Evolutionary conservation across 129 eudicot genomes (phyloP).

Genomic region (sunflower (Helianthus annuus)): DNA sequence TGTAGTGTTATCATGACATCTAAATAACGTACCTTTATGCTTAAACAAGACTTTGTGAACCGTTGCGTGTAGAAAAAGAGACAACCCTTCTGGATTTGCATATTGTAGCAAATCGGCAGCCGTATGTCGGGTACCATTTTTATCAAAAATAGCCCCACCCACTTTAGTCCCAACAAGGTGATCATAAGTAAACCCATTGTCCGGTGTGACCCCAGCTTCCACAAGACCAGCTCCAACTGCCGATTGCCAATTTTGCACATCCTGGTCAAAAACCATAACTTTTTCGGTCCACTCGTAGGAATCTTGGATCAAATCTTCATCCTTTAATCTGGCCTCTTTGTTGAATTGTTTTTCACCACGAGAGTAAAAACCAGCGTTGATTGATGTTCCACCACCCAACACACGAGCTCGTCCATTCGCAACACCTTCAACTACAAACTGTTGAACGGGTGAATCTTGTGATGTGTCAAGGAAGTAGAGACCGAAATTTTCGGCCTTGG

Average conservation of each 20-base stretch:
- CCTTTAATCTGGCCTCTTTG: slow-evolving; percentile 17
- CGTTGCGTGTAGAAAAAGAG: slow-evolving; percentile 14
- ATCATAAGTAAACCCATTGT: slow-evolving; percentile 27
- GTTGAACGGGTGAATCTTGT: slow-evolving; percentile 33
- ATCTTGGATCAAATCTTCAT: slow-evolving; percentile 17
- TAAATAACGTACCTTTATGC: neutral
- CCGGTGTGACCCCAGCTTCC: slow-evolving; percentile 19
- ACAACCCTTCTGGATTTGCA: slow-evolving; percentile 9
- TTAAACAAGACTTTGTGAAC: slow-evolving; percentile 15
- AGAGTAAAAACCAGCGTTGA: slow-evolving; percentile 86
- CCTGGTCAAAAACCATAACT: slow-evolving; percentile 15
- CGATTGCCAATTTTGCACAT: slow-evolving; percentile 6
- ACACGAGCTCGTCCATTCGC: slow-evolving; percentile 33
- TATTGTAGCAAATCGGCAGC: slow-evolving; percentile 18
- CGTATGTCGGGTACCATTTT: slow-evolving; percentile 14
- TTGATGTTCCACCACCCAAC: slow-evolving; percentile 59
- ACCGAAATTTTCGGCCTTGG: slow-evolving; percentile 5
- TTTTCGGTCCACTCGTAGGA: slow-evolving; percentile 19
- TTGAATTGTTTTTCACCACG: slow-evolving; percentile 27
- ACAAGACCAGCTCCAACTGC: slow-evolving; percentile 6
- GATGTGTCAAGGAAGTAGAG: slow-evolving; percentile 15
- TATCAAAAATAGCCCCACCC: slow-evolving; percentile 20
- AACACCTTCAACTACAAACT: slow-evolving; percentile 33
- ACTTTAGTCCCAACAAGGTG: slow-evolving; percentile 20
- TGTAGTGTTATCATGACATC: too few relatives aligned